Conservation (phyloP, 192 early-diverging fungal genomes). For the Endogone sp. region DNA sequence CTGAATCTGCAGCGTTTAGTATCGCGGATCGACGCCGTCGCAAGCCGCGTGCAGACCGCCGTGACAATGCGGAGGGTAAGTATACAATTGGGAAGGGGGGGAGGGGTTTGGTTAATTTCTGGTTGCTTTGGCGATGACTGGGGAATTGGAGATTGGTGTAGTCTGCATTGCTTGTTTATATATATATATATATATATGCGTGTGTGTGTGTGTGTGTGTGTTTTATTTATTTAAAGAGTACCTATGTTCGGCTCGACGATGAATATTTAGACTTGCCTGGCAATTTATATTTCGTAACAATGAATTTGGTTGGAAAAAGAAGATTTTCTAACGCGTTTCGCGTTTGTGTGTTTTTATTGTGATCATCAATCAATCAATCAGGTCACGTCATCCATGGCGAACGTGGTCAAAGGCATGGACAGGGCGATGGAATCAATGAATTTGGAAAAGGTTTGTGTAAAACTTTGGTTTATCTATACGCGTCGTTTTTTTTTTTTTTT, state of each 20-base stretch:
- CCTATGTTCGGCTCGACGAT: neutral
- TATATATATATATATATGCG: too few relatives aligned
- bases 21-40: slow-evolving; percentile 90
- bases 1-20: slow-evolving; percentile 85
- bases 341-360: neutral
- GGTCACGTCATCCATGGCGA: slow-evolving; percentile 81
- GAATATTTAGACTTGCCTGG: neutral
- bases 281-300: too few relatives aligned
- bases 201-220: too few relatives aligned
- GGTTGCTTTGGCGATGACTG: neutral
- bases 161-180: neutral
- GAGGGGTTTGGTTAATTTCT: neutral
- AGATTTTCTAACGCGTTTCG: too few relatives aligned
- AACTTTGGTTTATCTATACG: too few relatives aligned
- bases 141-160: neutral
- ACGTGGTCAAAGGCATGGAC: slow-evolving; percentile 92
- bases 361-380: too few relatives aligned
- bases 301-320: too few relatives aligned
- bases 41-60: slow-evolving; percentile 88
- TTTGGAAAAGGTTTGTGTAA: slow-evolving; percentile 82
- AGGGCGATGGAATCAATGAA: slow-evolving; percentile 94
- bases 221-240: too few relatives aligned
- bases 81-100: too few relatives aligned
- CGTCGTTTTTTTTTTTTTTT: neutral
- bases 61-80: slow-evolving; percentile 81